phyloP scores from a whole-genome alignment of 139 green algal species.

The Coelastrella sp. region DNA sequence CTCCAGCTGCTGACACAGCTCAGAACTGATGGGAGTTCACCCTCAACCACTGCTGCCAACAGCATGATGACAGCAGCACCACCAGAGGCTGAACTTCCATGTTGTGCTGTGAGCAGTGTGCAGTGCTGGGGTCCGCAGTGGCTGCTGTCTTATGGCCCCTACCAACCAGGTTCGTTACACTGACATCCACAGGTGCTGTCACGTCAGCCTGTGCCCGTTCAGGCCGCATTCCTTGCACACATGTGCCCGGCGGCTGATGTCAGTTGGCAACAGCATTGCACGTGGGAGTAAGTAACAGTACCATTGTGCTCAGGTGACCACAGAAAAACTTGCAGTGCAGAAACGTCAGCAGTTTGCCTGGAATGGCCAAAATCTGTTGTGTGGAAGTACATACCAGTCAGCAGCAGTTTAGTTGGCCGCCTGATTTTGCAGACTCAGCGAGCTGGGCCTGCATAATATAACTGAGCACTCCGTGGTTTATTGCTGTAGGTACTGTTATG shows the following conservation, averaged over 20 bases:
- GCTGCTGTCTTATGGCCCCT: slow-evolving; percentile 13
- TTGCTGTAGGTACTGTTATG: slow-evolving; percentile 1
- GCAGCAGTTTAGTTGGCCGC: neutral
- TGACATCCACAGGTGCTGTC: neutral
- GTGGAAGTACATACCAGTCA: too few relatives aligned
- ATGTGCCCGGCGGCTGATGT: neutral
- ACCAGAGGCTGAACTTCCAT: neutral
- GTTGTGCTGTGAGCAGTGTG: neutral
- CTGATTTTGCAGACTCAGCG: neutral
- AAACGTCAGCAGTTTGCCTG: too few relatives aligned
- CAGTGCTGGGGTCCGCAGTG: neutral
- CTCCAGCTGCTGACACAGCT: neutral
- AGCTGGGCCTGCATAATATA: neutral
- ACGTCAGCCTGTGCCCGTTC: neutral
- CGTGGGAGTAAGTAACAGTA: too few relatives aligned
- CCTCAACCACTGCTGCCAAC: neutral
- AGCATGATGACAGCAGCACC: neutral
- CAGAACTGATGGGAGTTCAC: neutral
- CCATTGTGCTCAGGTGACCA: too few relatives aligned
- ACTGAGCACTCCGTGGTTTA: neutral
- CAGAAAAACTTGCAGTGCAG: too few relatives aligned
- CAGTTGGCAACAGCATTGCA: neutral
- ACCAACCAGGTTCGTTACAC: neutral
- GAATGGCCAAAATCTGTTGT: too few relatives aligned
- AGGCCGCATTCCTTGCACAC: neutral